Conservation (phyloP, 768 basidiomycete genomes). For the Kwoniella sp. region DNA sequence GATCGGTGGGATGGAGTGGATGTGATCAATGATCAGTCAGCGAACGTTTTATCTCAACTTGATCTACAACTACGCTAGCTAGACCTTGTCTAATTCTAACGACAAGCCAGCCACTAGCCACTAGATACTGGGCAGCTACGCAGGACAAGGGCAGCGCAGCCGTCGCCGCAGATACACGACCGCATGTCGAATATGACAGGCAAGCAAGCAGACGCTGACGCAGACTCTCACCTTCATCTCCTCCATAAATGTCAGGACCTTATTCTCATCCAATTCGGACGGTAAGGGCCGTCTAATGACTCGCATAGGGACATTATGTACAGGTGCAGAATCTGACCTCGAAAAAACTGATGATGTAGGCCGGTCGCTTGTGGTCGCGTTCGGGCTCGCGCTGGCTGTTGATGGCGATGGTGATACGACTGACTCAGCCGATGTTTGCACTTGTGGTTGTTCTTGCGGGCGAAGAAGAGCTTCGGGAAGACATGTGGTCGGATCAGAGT, state of each 20-base stretch:
- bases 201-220: too few relatives aligned
- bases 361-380: not conserved
- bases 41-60: too few relatives aligned
- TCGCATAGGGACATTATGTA: slow-evolving; percentile 51
- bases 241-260: slow-evolving; percentile 54
- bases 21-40: too few relatives aligned
- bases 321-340: slow-evolving; percentile 23
- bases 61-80: too few relatives aligned
- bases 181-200: too few relatives aligned
- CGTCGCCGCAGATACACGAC: too few relatives aligned
- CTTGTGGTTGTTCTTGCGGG: not conserved
- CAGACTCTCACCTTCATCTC: slow-evolving; percentile 55
- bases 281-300: slow-evolving; percentile 55
- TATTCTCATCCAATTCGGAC: slow-evolving; percentile 52
- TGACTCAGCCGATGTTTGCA: too few relatives aligned
- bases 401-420: not conserved
- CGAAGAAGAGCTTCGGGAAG: not conserved
- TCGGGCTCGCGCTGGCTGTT: not conserved
- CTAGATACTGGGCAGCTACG: too few relatives aligned
- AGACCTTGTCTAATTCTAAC: too few relatives aligned
- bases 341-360: slow-evolving; percentile 40
- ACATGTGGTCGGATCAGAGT: not conserved
- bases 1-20: too few relatives aligned
- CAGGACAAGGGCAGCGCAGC: too few relatives aligned
- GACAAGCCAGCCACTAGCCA: too few relatives aligned